phyloP scores from a whole-genome alignment of 345 rosid species.

The thale cress (Arabidopsis thaliana) region DNA sequence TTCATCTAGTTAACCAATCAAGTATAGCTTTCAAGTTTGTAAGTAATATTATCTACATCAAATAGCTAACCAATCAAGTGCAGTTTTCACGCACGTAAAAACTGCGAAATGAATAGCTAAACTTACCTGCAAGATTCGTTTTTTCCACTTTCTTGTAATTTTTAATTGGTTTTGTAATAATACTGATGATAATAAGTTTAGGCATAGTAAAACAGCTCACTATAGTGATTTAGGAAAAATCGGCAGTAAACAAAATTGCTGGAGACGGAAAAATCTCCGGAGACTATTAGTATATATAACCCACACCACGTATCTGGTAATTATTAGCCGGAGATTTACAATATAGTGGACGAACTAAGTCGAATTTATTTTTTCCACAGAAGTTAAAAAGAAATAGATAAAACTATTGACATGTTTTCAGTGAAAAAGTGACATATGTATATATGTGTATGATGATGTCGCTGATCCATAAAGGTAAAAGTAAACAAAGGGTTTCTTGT shows the following conservation, averaged over 20 bases:
- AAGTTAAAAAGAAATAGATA: not conserved
- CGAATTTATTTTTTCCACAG: not conserved
- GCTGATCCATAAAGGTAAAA: constrained; percentile 1
- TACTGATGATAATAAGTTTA: too few species aligned
- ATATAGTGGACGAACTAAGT: not conserved
- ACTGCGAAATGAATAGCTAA: constrained; percentile 31
- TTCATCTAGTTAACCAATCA: not conserved
- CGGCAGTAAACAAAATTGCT: too few species aligned
- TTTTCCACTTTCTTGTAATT: too few species aligned
- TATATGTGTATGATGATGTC: not conserved
- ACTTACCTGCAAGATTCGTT: not conserved
- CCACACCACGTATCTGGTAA: too few species aligned
- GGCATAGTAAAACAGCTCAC: too few species aligned
- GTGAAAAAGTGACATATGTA: not conserved
- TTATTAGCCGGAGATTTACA: too few species aligned
- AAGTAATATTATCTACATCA: not conserved
- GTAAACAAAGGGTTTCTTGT: constrained; percentile 29
- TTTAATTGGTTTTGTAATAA: too few species aligned
- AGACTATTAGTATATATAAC: too few species aligned
- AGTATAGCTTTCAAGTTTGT: not conserved
- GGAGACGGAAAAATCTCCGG: too few species aligned
- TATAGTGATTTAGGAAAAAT: too few species aligned
- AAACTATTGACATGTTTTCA: not conserved
- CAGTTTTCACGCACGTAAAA: constrained; percentile 24
- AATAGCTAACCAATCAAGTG: too few species aligned